These are phyloP conservation scores for Sclerotinia spermophila DNA, from an alignment of 2,329 filamentous ascomycete species.

Conservation along the genomic window DNA sequence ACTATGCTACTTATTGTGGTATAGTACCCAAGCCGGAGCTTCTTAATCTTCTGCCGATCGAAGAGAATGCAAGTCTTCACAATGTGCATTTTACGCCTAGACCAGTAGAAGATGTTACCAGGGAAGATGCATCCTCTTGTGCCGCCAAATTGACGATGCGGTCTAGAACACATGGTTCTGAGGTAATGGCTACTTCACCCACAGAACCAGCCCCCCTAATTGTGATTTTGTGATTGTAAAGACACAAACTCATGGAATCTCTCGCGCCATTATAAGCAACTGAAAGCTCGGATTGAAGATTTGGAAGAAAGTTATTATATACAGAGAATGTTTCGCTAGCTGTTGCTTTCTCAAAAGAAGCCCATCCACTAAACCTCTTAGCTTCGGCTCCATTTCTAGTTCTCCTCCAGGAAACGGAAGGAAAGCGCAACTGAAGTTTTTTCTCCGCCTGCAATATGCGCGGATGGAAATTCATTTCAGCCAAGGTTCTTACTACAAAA, in stretches of 20 bases:
- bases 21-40: not conserved
- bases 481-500: not conserved
- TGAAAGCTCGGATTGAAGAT: no score
- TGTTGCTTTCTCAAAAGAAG: not conserved
- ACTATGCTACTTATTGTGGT: not conserved
- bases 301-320: accelerated
- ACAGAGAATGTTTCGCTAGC: not conserved
- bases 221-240: not conserved
- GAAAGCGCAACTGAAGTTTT: not conserved
- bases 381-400: no score
- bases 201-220: not conserved
- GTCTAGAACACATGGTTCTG: not conserved
- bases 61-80: not conserved
- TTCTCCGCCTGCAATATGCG: not conserved
- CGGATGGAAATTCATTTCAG: not conserved
- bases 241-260: not conserved
- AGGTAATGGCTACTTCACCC: not conserved
- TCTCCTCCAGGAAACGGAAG: not conserved
- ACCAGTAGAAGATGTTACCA: no score
- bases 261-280: not conserved
- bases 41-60: not conserved
- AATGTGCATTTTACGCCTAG: not conserved
- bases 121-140: not conserved
- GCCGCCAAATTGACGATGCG: no score
- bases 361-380: not conserved